A percentile compares a stretch with the other conserved stretches of the same genome.
These are phyloP conservation scores for Apostasia ramifera DNA, from an alignment of 106 monocot species.

Conservation along the genomic window DNA sequence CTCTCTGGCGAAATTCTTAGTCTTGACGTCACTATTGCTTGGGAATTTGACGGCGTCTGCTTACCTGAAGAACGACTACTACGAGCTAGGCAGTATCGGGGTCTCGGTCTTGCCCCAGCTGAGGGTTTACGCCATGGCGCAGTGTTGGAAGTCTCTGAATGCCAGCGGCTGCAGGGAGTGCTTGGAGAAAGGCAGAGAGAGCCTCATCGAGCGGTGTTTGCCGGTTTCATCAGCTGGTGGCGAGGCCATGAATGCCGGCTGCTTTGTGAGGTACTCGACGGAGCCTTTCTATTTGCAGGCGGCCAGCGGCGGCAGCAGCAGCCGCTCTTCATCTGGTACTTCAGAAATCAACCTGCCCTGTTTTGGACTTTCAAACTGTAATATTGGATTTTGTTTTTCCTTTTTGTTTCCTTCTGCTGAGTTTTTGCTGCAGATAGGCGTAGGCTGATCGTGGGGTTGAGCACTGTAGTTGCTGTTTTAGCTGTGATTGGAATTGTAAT, in stretches of 20 bases:
- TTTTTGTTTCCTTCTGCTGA: neutral
- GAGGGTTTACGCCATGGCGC: slow-evolving; percentile 37
- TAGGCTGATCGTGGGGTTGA: too few species aligned
- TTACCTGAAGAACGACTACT: neutral
- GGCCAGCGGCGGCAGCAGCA: neutral
- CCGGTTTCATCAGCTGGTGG: slow-evolving; percentile 38
- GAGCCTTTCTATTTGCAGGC: slow-evolving; percentile 27
- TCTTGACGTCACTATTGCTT: neutral
- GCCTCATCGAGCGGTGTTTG: slow-evolving; percentile 15
- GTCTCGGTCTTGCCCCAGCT: neutral
- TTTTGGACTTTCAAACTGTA: neutral
- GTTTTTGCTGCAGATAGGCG: too few species aligned
- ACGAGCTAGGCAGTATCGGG: slow-evolving; percentile 1
- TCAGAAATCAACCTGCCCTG: neutral
- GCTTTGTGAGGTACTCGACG: slow-evolving; percentile 56
- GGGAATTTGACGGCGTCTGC: slow-evolving; percentile 8
- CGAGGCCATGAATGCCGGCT: slow-evolving; percentile 47
- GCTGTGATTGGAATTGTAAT: neutral
- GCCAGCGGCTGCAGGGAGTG: slow-evolving; percentile 29
- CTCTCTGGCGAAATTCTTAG: neutral
- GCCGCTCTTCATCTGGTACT: neutral
- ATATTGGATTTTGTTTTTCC: neutral
- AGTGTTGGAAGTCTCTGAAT: slow-evolving; percentile 49
- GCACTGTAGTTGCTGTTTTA: too few species aligned
- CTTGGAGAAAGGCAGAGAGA: slow-evolving; percentile 20